Evolutionary conservation across 257 asterid species (phyloP), one percentile per base, ranked within the genome.

Genomic region (Haberlea rhodopensis): DNA sequence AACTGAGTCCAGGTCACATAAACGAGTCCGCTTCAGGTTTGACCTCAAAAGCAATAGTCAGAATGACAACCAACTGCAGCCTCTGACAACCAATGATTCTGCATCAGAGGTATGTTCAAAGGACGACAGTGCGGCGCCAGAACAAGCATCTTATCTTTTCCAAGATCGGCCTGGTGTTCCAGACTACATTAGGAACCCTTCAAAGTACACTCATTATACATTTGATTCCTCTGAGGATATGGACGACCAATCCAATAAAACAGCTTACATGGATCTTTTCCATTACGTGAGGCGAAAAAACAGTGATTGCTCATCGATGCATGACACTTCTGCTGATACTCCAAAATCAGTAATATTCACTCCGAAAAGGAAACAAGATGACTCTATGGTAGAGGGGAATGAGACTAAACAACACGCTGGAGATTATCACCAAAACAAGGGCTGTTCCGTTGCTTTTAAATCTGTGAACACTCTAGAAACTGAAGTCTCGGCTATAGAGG

Each of bases 161-260:
- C 73, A 22, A 62, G 37, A 67, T 70, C 63, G 71, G 28, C 24
- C 75, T 26, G 79, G 71, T 29, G 70, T 84, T 65, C 96, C 96
- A 3, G 95, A 92, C 68, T 89, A 87, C 68, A 6, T 87, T 19
- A 81, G 79, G 75, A 85, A 89, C 82, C 97, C 97, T 53, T 78
- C 96, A n/a, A 89, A 76, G 68, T 91, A 89, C 77, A 87, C 82
- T 3, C 85, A 80, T 53, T 91, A 87, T 56, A 71, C 86, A 8
- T 79, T 89, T 43, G 84, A 81, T 59, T 78, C 89, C 10, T 60
- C 86, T 11, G 78, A 74, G 4, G 82, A 79, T 70, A 67, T 85
- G 84, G 86, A 87, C 65, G 95, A 84, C 21, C 81, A 69, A 65
- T 80, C 91, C 32, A 92, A 92, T 66, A 70, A 71, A 24, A 75